Evolutionary conservation across 176 grass and related monocot genomes (phyloP).

Genomic region (barley (Hordeum vulgare)): DNA sequence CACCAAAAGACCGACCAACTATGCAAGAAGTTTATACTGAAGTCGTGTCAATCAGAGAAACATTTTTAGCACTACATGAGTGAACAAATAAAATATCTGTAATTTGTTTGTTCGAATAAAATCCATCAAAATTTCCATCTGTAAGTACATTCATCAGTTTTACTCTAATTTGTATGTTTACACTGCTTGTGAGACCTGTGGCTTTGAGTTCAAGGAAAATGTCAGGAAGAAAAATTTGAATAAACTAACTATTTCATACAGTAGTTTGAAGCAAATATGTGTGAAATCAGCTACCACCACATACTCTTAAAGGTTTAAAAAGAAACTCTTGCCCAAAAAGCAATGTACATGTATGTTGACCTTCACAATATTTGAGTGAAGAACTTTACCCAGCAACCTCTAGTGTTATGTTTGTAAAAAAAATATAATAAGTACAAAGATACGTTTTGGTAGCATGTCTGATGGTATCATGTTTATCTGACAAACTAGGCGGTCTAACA

Average conservation of each 20-base stretch:
- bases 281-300: neutral
- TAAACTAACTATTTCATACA: neutral
- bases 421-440: neutral
- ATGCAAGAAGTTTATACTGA: neutral
- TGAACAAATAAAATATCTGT: neutral
- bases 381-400: neutral
- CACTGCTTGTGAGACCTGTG: neutral
- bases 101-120: neutral
- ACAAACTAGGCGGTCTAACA: neutral
- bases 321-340: neutral
- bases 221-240: neutral
- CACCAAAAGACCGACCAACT: slow-evolving; percentile 9
- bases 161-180: neutral
- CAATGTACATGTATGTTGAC: neutral
- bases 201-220: neutral
- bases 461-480: neutral
- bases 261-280: neutral
- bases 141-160: neutral
- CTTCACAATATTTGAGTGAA: neutral
- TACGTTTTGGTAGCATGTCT: neutral
- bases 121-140: neutral
- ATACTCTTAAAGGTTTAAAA: neutral
- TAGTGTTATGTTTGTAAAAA: neutral
- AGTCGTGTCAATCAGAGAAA: neutral
- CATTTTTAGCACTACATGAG: neutral